A percentile compares a stretch with the other conserved stretches of the same genome.
phyloP scores from a whole-genome alignment of 805 yeast species.

The Cyberlindnera misumaiensis region DNA sequence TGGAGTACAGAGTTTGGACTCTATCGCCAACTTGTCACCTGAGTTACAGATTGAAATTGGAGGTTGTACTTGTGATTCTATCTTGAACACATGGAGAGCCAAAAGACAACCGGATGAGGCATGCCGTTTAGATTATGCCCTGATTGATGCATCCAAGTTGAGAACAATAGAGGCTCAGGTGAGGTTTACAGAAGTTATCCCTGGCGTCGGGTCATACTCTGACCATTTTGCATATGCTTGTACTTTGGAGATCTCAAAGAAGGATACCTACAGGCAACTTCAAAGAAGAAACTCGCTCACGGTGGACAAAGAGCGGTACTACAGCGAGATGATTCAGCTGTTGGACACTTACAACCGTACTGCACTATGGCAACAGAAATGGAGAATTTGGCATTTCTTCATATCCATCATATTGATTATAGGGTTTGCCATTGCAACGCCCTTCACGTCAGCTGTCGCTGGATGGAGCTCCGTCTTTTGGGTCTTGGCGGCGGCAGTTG shows the following conservation, averaged over 20 bases:
- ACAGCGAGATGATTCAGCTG: slow-evolving; percentile 42
- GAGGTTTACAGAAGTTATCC: slow-evolving; percentile 62
- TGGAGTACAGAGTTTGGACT: slow-evolving; percentile 38
- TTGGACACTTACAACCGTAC: slow-evolving; percentile 46
- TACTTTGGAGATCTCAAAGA: slow-evolving; percentile 27
- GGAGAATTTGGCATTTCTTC: slow-evolving; percentile 64
- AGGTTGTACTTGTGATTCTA: slow-evolving; percentile 88
- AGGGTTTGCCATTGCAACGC: slow-evolving; percentile 46
- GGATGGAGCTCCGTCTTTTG: slow-evolving; percentile 66
- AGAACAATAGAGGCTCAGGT: slow-evolving; percentile 59
- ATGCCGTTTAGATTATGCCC: slow-evolving; percentile 83
- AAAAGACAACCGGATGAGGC: slow-evolving; percentile 33
- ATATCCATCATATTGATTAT: slow-evolving; percentile 45
- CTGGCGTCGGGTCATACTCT: slow-evolving; percentile 68
- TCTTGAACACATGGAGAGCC: slow-evolving; percentile 78
- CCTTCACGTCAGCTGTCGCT: slow-evolving; percentile 49
- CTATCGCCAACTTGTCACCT: slow-evolving; percentile 42
- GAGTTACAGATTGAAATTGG: slow-evolving; percentile 60
- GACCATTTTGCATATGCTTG: slow-evolving; percentile 86
- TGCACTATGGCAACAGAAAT: slow-evolving; percentile 48
- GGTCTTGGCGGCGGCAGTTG: slow-evolving; percentile 44
- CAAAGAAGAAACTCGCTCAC: slow-evolving; percentile 5
- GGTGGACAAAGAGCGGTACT: slow-evolving; percentile 19
- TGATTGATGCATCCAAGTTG: slow-evolving; percentile 54
- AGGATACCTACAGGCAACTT: not conserved